A percentile compares a stretch with the other conserved stretches of the same genome.
These are phyloP conservation scores for Trichoderma simmonsii DNA, from an alignment of 2,329 filamentous ascomycete species.

Conservation along the genomic window DNA sequence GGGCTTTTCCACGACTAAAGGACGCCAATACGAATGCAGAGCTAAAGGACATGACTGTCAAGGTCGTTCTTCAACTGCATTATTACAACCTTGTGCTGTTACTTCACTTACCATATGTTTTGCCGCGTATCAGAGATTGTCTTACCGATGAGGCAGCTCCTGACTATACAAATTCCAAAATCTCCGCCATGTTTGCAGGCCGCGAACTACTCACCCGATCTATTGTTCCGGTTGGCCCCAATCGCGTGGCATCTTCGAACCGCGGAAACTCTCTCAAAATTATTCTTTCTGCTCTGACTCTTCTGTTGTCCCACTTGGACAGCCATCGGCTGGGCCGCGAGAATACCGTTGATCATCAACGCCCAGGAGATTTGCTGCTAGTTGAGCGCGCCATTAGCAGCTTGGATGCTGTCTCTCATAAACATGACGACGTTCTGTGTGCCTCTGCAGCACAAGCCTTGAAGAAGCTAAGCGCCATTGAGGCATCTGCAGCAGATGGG, in stretches of 20 bases:
- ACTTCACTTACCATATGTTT: slow-evolving; percentile 40
- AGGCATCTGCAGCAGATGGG: background rate
- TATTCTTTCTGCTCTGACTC: background rate
- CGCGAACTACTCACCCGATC: background rate
- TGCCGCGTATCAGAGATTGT: slow-evolving; percentile 21
- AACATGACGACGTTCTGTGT: background rate
- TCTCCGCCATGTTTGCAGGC: background rate
- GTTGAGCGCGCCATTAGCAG: background rate
- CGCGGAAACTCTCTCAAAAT: background rate
- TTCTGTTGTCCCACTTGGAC: background rate
- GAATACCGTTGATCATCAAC: background rate
- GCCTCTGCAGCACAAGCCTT: background rate
- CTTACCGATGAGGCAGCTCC: background rate
- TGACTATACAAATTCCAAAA: background rate
- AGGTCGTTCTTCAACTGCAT: slow-evolving; percentile 34
- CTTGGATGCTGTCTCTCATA: background rate
- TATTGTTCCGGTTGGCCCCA: background rate
- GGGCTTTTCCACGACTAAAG: slow-evolving; percentile 31
- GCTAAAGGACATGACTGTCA: slow-evolving; percentile 31
- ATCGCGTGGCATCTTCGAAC: background rate
- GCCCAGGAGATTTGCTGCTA: background rate
- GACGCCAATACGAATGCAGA: slow-evolving; percentile 22
- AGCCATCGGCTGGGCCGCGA: background rate
- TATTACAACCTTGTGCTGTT: slow-evolving; percentile 39
- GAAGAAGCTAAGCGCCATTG: background rate